Evolutionary conservation across 2,329 filamentous ascomycete species (phyloP), one percentile per base, ranked within the genome.

Genomic region (Plenodomus tracheiphilus): DNA sequence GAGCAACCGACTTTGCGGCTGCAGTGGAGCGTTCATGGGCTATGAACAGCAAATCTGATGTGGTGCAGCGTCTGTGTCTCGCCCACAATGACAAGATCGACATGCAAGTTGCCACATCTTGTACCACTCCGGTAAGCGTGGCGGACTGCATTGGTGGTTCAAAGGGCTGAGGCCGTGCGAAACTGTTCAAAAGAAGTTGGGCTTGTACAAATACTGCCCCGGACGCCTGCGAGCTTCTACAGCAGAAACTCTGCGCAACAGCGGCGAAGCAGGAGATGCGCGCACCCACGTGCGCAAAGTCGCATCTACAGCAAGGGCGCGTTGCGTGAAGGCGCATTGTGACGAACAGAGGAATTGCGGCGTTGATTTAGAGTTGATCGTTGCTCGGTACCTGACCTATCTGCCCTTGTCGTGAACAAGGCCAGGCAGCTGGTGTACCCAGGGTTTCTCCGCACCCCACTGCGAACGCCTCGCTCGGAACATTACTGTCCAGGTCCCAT

Each of bases 401-500:
- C 58, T 62, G n/a, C 67, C 68, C 68, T 68, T 61, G 66, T 70
- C 64, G 55, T 57, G 62, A 61, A 58, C 50, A 57, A 65, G 62
- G 63, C 60, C 62, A 66, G 61, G 62, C 54, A 54, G 51, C 53
- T 32, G 28, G 54, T 66, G 66, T 58, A 62, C 53, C 61, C 66
- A 68, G 67, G 68, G 67, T 58, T 61, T 70, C 69, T 72, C 69
- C 69, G 61, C 68, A 70, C 51, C 60, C 61, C 59, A 56, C 62
- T 67, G 62, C 64, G 59, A 69, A 66, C 64, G 64, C 65, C 66
- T 65, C 61, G 58, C 54, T 67, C 65, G 65, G 68, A 69, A 66
- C 55, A 63, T 70, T 70, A 70, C 65, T 60, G 61, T 61, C 64
- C 67, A 69, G 66, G 64, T 66, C 65, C 68, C 68, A 69, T 69